Percentiles rank a stretch among this genome's conserved stretches.
These are phyloP conservation scores for Termitomyces sp. DNA, from an alignment of 768 basidiomycete species.

Conservation along the genomic window DNA sequence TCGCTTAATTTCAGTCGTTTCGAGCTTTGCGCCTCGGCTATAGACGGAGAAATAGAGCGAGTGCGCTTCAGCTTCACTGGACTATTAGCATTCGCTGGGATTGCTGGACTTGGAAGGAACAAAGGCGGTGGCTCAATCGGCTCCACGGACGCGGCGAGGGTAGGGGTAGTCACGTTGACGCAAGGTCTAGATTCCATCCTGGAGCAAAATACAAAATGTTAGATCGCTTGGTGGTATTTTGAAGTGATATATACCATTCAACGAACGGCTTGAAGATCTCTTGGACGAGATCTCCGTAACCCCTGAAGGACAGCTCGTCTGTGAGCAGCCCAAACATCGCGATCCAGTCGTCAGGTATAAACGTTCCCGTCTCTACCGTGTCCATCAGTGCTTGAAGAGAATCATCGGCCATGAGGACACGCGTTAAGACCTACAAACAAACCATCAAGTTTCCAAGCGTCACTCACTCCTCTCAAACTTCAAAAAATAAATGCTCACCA, in stretches of 20 bases:
- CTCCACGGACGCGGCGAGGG: not conserved
- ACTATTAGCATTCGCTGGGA: too few relatives aligned
- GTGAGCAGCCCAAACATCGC: constrained; percentile 7
- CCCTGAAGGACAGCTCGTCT: not conserved
- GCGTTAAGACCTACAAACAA: not conserved
- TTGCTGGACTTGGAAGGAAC: not conserved
- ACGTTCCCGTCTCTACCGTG: not conserved
- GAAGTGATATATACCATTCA: not conserved
- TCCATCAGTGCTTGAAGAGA: constrained; percentile 4
- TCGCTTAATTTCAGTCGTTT: not conserved
- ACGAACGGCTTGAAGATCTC: constrained; percentile 1
- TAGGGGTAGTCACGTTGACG: not conserved
- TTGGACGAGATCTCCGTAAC: not conserved
- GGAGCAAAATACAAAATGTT: not conserved
- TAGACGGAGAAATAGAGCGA: not conserved
- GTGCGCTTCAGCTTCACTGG: not conserved
- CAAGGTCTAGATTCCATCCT: constrained; percentile 3
- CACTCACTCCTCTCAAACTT: not conserved
- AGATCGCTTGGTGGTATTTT: not conserved
- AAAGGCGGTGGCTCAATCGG: not conserved
- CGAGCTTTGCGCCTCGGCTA: not conserved
- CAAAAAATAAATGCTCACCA: not conserved
- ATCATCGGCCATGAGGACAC: not conserved
- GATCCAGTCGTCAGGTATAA: constrained; percentile 7
- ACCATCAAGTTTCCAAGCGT: too few relatives aligned